Evolutionary conservation across 371 early-diverging fungal genomes (phyloP).

Genomic region (Syncephalis plumigaleata): DNA sequence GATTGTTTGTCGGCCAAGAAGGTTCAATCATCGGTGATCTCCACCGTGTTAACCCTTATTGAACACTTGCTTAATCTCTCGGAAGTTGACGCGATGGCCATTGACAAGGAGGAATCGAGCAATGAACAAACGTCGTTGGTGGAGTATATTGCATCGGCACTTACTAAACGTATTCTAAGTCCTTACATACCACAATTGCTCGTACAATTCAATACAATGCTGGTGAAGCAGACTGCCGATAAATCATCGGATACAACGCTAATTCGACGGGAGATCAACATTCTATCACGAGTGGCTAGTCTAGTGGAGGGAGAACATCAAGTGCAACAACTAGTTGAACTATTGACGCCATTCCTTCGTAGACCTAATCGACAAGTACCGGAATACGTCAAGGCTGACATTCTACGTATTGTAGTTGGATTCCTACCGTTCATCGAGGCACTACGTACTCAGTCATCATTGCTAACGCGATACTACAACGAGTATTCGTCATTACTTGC

Average conservation of each 20-base stretch:
- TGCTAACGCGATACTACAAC: conserved; percentile 34
- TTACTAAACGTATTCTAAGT: conserved; percentile 17
- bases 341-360: conserved; percentile 69
- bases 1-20: conserved; percentile 55
- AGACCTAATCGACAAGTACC: conserved; percentile 48
- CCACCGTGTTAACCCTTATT: conserved; percentile 49
- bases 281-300: conserved; percentile 57
- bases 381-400: conserved; percentile 66
- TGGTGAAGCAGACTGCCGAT: conserved; percentile 22
- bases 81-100: conserved; percentile 14
- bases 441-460: conserved; percentile 17
- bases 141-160: not conserved
- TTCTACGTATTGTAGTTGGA: conserved; percentile 56
- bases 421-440: conserved; percentile 18
- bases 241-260: conserved; percentile 17
- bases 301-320: conserved; percentile 49
- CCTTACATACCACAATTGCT: conserved; percentile 45
- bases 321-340: conserved; percentile 43
- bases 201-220: conserved; percentile 29
- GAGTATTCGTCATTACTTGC: conserved; percentile 37
- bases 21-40: conserved; percentile 45
- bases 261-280: conserved; percentile 46
- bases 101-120: not conserved
- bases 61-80: conserved; percentile 47
- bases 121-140: not conserved